phyloP scores from a whole-genome alignment of 2,329 filamentous ascomycete genomes.

The Talaromyces sp. region DNA sequence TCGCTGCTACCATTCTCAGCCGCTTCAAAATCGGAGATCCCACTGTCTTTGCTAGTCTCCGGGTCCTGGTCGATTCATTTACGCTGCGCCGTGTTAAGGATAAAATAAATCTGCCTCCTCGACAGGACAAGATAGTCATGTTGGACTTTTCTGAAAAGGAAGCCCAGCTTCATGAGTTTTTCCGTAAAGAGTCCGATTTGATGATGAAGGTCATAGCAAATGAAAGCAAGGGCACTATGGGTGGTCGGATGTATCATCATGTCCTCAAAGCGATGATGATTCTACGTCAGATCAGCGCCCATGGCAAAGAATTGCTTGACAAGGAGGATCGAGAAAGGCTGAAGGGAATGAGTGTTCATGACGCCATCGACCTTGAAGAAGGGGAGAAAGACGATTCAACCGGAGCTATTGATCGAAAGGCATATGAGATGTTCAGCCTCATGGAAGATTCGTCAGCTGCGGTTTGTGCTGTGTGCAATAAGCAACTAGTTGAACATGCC shows the following conservation, averaged over 20 bases:
- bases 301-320: constrained; percentile 84
- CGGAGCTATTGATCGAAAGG: constrained; percentile 61
- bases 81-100: constrained; percentile 89
- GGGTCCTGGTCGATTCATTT: constrained; percentile 87
- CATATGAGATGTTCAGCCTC: constrained; percentile 78
- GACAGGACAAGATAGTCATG: constrained; percentile 65
- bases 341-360: constrained; percentile 74
- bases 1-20: constrained; percentile 71
- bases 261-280: constrained; percentile 88
- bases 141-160: constrained; percentile 74
- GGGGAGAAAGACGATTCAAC: constrained; percentile 58
- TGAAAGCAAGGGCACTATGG: constrained; percentile 60
- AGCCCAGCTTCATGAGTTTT: constrained; percentile 72
- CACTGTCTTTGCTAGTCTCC: constrained; percentile 71
- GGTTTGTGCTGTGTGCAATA: constrained; percentile 63
- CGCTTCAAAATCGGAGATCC: constrained; percentile 85
- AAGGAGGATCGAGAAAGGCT: constrained; percentile 75
- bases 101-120: constrained; percentile 72
- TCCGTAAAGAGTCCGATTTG: constrained; percentile 72
- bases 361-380: constrained; percentile 83
- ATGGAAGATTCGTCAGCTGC: constrained; percentile 78
- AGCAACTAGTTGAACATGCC: constrained; percentile 51
- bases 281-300: constrained; percentile 83
- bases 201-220: constrained; percentile 70
- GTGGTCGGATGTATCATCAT: constrained; percentile 85